Base-by-base conservation (phyloP, 257 asterid species). In the Sherardia arvensis region DNA sequence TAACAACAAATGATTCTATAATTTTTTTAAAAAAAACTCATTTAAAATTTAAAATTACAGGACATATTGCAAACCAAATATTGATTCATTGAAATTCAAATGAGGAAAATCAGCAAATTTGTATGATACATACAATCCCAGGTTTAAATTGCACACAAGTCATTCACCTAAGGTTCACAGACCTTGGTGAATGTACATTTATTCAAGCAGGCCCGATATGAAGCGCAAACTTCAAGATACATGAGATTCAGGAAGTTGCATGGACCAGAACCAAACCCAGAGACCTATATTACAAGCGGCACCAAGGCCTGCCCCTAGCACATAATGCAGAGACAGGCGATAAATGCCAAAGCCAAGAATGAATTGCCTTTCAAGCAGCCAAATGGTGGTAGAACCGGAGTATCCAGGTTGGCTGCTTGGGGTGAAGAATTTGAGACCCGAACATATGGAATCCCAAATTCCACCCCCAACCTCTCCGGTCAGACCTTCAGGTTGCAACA, bases 261-360 rank as follows among this genome's bases (percentile, higher is more conserved):
- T 45, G 27, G 57, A 8, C 20, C 43, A 18, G 45, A 45, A 70
- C 49, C 45, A 59, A 20, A 45, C 47, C 60, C 36, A 6, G 20
- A 65, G 34, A 9, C 45, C 61, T 49, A 34, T 58, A 43, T 60
- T 72, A 23, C 12, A 72, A 33, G 71, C 1, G 1, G 84, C 81
- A 79, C 58, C 33, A 58, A 66, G 75, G 72, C 62, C 54, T 61
- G 38, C 72, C 8, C 4, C 66, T 7, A 30, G 56, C 71, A 60
- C 28, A 33, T 51, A 66, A 64, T 59, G 22, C 26, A 69, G 64
- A 57, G 70, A 61, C 54, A 40, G 36, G 34, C 73, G 26, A 49
- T 0, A 10, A 69, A 71, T 64, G 71, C 75, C 3, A n/a, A 74
- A 87, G 94, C 95, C 95, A 87, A 85, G 94, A 74, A 87, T 85